Evolutionary conservation across 1,139 yeast genomes (phyloP).

Genomic region (Geotrichum histeridarum): DNA sequence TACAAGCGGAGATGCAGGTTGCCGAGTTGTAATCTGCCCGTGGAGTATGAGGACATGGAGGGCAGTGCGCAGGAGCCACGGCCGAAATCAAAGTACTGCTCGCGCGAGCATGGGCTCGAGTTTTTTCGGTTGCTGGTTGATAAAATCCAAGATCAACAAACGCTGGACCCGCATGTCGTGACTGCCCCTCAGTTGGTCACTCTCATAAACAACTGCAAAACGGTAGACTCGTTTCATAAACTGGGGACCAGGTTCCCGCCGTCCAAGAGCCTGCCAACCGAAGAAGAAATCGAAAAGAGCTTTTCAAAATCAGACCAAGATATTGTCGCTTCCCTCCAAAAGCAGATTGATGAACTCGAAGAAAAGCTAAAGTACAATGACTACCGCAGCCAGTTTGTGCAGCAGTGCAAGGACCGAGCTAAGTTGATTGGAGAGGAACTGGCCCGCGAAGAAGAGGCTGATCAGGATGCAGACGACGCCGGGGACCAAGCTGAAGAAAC

Average conservation of each 20-base stretch:
- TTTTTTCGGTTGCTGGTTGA: slow-evolving; percentile 42
- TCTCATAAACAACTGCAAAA: slow-evolving; percentile 40
- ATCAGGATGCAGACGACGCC: slow-evolving; percentile 22
- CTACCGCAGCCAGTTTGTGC: slow-evolving; percentile 19
- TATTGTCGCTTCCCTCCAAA: slow-evolving; percentile 28
- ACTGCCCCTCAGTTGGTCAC: slow-evolving; percentile 24
- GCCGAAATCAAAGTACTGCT: slow-evolving; percentile 64
- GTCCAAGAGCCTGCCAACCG: slow-evolving; percentile 12
- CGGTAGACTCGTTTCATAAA: slow-evolving; percentile 34
- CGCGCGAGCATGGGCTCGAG: slow-evolving; percentile 61
- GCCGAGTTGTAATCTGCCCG: slow-evolving; percentile 55
- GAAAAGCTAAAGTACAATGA: slow-evolving; percentile 22
- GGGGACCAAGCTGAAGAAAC: slow-evolving; percentile 1
- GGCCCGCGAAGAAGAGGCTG: slow-evolving; percentile 15
- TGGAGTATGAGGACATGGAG: slow-evolving; percentile 30
- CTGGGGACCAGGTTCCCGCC: slow-evolving; percentile 31
- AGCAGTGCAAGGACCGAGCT: slow-evolving; percentile 19
- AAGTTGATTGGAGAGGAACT: slow-evolving; percentile 18
- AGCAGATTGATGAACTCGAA: slow-evolving; percentile 18
- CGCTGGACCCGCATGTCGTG: slow-evolving; percentile 22
- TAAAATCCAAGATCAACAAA: slow-evolving; percentile 12
- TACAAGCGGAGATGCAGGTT: slow-evolving; percentile 80
- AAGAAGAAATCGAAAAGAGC: slow-evolving; percentile 14
- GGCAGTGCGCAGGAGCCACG: slow-evolving; percentile 20
- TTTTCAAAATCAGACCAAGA: slow-evolving; percentile 27